Evolutionary conservation across 352 stramenopile species (phyloP).

Genomic region (Hyphochytrium catenoides): DNA sequence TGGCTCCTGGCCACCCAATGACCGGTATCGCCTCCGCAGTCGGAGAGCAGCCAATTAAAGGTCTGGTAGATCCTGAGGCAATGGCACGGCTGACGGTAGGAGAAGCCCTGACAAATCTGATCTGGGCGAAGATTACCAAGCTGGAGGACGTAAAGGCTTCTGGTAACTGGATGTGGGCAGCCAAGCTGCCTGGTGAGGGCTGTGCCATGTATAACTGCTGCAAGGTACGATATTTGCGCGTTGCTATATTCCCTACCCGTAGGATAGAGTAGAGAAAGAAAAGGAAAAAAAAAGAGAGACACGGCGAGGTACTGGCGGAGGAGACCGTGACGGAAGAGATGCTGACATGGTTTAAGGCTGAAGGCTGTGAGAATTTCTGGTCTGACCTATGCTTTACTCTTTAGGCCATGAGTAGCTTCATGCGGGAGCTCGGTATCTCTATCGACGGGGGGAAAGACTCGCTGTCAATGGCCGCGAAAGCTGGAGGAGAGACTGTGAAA

Average conservation of each 20-base stretch:
- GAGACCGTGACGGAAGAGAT: too few relatives aligned
- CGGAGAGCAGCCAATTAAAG: conserved; percentile 93
- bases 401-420: conserved; percentile 78
- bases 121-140: conserved; percentile 75
- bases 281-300: too few relatives aligned
- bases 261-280: too few relatives aligned
- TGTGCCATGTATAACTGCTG: conserved; percentile 96
- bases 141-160: conserved; percentile 93
- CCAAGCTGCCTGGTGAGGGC: conserved; percentile 93
- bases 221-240: too few relatives aligned
- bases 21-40: conserved; percentile 87
- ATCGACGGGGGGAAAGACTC: conserved; percentile 99
- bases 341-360: too few relatives aligned
- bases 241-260: too few relatives aligned
- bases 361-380: too few relatives aligned
- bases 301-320: too few relatives aligned
- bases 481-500: conserved; percentile 86
- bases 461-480: conserved; percentile 92
- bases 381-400: too few relatives aligned
- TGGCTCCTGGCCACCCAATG: conserved; percentile 27
- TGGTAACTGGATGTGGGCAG: conserved; percentile 99
- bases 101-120: conserved; percentile 95
- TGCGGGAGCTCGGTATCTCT: conserved; percentile 82
- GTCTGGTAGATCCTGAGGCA: conserved; percentile 71
- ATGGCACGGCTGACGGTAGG: conserved; percentile 91